Evolutionary conservation across 169 alveolate species (phyloP), one percentile per base, ranked within the genome.

Genomic region (Cryptosporidium felis): DNA sequence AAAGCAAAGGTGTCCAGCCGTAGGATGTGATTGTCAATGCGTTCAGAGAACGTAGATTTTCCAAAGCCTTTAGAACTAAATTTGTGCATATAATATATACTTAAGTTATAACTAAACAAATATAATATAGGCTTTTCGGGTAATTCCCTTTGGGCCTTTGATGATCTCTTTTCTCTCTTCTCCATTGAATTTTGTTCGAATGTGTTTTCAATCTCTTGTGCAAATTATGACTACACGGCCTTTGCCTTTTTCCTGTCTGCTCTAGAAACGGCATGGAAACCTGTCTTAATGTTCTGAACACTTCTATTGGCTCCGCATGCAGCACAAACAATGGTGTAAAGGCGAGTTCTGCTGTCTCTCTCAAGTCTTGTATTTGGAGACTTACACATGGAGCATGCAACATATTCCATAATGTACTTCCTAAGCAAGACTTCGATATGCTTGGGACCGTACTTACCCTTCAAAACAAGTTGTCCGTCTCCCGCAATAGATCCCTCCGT

Each of bases 241-340:
- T 94, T 96, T 26, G 97, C 97, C 82, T 95, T 94, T 79, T 95
- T 90, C 62, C 98, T 90, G 46, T 95, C 98, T 21, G 96, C 98
- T 80, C 96, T 89, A 53, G 94, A 93, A 81, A 94, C 94, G 10
- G 98, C 98, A 80, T 95, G 98, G 94, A 92, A 96, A 44, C 98
- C 98, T 60, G 94, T 91, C 89, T 96, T 95, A 80, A 96, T 96
- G 8, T 97, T 91, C 40, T 94, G 93, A 44, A 96, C 99, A 21
- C 98, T 93, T 65, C 98, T 92, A 66, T 66, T 56, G 5, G 99
- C 98, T 42, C 98, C 98, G 60, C 99, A 96, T 18, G 96, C 96
- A 58, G 92, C 94, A 82, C 99, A 96, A 63, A 91, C 95, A 82
- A 94, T 94, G 23, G 93, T 94, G 81, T 93, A 94, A 38, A 95